phyloP scores from a whole-genome alignment of 106 monocot genomes.

The Apostasia shenzhenica region DNA sequence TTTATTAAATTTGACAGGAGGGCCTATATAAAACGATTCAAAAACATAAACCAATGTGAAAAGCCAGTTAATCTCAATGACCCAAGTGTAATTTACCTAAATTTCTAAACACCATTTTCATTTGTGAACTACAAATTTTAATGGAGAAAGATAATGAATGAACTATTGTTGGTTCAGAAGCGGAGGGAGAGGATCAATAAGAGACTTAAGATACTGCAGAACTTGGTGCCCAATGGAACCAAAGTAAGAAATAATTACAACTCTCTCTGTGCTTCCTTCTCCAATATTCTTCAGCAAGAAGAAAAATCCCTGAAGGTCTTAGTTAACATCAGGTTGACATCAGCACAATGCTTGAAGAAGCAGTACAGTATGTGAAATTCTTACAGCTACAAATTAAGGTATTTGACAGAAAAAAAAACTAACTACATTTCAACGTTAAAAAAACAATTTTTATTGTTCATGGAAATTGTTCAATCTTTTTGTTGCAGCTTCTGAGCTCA shows the following conservation, averaged over 20 bases:
- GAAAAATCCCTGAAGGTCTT: not conserved
- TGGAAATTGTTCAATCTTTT: not conserved
- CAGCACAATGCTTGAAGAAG: slow-evolving; percentile 94
- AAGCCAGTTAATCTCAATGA: not conserved
- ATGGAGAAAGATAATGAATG: too few species aligned
- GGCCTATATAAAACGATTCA: too few species aligned
- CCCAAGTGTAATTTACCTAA: not conserved
- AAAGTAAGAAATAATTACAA: slow-evolving; percentile 35
- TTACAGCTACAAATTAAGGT: slow-evolving; percentile 95
- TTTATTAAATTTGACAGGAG: too few species aligned
- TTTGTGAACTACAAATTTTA: too few species aligned
- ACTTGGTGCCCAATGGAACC: slow-evolving; percentile 75
- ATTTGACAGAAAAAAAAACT: not conserved
- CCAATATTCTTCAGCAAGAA: not conserved
- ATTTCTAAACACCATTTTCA: not conserved
- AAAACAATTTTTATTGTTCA: not conserved
- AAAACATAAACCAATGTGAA: too few species aligned
- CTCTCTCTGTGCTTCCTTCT: not conserved
- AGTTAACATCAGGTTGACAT: slow-evolving; percentile 59
- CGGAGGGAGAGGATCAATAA: slow-evolving; percentile 88
- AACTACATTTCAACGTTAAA: not conserved
- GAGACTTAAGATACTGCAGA: slow-evolving; percentile 61
- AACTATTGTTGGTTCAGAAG: slow-evolving; percentile 30
- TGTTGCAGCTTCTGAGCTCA: slow-evolving; percentile 62
- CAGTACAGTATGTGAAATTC: slow-evolving; percentile 88